Evolutionary conservation across 345 rosid genomes (phyloP), one percentile per base, ranked within the genome.

Genomic region (Noccaea caerulescens): DNA sequence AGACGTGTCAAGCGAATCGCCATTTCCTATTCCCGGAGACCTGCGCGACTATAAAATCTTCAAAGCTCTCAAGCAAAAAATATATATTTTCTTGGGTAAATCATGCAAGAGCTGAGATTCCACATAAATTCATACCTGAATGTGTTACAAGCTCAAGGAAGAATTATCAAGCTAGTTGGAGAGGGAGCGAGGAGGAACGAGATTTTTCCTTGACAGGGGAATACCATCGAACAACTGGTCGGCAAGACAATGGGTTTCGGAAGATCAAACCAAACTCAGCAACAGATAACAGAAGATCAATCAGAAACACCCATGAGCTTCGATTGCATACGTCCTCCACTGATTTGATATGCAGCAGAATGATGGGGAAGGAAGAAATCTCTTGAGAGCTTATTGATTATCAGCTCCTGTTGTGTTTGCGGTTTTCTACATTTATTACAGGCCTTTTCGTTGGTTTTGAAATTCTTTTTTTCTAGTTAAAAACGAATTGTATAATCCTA

Each of bases 201-300:
- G 33, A 25, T 36, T 36, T 27, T 54, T 75, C 14, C 43, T 74
- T 61, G 59, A 12, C 30, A 60, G 53, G 13, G 79, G 79, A 76
- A 69, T 76, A 76, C 39, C 79, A 47, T 69, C 79, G 70, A 76
- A 69, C 79, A 0, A 0, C 60, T 69, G 54, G 71, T 36, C 42
- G 46, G 72, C 73, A 23, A 39, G 0, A 34, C 13, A 46, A 64
- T 8, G 6, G 6, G 11, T 5, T 30, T 3, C 4, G n/a, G 10
- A 27, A 33, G 43, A 33, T 9, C 18, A 11, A 38, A 72, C 11
- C 58, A 37, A 49, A 7, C 23, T 38, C 37, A 10, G 27, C 41
- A 14, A 10, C 4, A 32, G 18, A 43, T 11, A 12, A 42, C 12
- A 13, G 3, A 0, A 32, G 18, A 1, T 55, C 1, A 51, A 32